Evolutionary conservation across 2,329 filamentous ascomycete species (phyloP).

Genomic region (Apiospora kogelbergensis): DNA sequence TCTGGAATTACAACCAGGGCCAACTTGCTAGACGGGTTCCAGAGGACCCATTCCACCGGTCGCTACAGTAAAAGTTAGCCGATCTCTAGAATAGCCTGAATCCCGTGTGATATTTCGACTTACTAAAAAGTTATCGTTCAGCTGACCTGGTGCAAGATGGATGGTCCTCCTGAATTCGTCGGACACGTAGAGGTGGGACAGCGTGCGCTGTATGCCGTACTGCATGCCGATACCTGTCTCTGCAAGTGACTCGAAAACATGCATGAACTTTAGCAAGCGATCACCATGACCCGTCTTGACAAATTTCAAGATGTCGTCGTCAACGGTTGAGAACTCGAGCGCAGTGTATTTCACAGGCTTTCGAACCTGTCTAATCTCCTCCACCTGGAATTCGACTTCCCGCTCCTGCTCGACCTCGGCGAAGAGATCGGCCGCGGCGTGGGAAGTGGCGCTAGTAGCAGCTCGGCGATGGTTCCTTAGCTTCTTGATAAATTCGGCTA

Average conservation of each 20-base stretch:
- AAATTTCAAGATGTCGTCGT: slow-evolving; percentile 46
- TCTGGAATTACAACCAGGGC: slow-evolving; percentile 62
- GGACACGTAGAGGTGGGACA: slow-evolving; percentile 38
- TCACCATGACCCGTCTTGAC: slow-evolving; percentile 38
- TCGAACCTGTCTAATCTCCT: slow-evolving; percentile 56
- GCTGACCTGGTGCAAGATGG: slow-evolving; percentile 15
- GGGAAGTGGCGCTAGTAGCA: background rate
- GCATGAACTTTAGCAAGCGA: slow-evolving; percentile 29
- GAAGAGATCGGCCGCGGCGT: slow-evolving; percentile 27
- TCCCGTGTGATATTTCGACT: slow-evolving; percentile 15
- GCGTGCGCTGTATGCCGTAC: slow-evolving; percentile 26
- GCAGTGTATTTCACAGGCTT: slow-evolving; percentile 41
- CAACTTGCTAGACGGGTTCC: slow-evolving; percentile 42
- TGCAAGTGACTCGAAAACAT: slow-evolving; percentile 43
- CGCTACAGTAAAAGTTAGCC: slow-evolving; percentile 27
- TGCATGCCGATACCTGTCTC: slow-evolving; percentile 34
- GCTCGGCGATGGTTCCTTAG: slow-evolving; percentile 21
- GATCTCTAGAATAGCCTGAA: background rate
- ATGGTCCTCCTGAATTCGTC: slow-evolving; percentile 50
- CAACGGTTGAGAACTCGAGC: slow-evolving; percentile 44
- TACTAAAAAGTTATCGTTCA: slow-evolving; percentile 35
- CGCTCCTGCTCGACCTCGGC: slow-evolving; percentile 62
- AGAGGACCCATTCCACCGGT: slow-evolving; percentile 63
- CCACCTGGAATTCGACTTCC: slow-evolving; percentile 59
- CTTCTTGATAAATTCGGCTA: slow-evolving; percentile 30